Evolutionary conservation across 257 asterid genomes (phyloP), one percentile per base, ranked within the genome.

Genomic region (Gynochthodes officinalis): DNA sequence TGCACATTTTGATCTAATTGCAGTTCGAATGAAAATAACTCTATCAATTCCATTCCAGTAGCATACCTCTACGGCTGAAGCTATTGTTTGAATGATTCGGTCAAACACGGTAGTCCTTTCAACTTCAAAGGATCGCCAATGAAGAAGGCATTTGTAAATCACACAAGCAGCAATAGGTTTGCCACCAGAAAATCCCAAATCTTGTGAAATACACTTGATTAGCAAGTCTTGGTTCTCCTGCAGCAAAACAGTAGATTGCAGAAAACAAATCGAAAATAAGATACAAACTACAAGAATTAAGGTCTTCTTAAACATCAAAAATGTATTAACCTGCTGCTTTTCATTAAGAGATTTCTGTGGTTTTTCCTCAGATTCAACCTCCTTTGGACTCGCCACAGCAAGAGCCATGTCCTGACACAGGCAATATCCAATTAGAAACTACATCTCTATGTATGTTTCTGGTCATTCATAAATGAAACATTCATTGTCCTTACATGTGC

Each of bases 81-180:
- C 95, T 70, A 94, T 77, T 18, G 92, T 82, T 77, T 91, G 97
- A 75, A 94, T 94, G 72, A 94, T 86, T 61, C 97, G 90, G 83
- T 94, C 99, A 84, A 94, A 94, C 71, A 94, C 97, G 46, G 83
- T 90, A 63, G 99, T 94, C 75, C 98, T 90, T 86, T 94, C 99
- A 70, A 94, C 99, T 88, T 94, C 99, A 72, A 91, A 94, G 73
- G 98, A 91, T 79, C 99, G 90, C 99, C 99, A 94, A 75, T 94
- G 99, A 63, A 90, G 97, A 79, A 94, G 98, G 83, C 97, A 84
- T 85, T 94, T 94, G 88, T 94, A 94, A 64, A 94, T 89, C 75
- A 94, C 80, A 86, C 96, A 89, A 73, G 99, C 99, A 57, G 98
- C 95, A 55, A 91, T 87, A 55, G 99, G 98, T 78, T 91, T 94